These are phyloP conservation scores for Tuber brumale DNA, from an alignment of 495 filamentous ascomycete genomes.

Conservation along the genomic window DNA sequence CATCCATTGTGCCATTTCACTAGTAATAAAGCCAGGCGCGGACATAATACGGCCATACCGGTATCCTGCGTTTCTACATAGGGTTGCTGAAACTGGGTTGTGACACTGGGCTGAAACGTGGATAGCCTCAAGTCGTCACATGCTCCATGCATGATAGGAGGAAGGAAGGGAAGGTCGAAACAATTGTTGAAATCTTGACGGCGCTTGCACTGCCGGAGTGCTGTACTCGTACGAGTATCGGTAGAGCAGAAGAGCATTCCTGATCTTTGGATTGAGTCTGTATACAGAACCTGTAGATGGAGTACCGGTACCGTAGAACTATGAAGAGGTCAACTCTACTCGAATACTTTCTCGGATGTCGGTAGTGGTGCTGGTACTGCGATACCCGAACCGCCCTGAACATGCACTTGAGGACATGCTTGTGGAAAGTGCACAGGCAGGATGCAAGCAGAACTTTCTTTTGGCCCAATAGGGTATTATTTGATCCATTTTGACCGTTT, in stretches of 20 bases:
- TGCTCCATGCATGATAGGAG: not conserved
- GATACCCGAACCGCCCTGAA: not conserved
- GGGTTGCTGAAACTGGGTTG: constrained; percentile 29
- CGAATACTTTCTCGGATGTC: not conserved
- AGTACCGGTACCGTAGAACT: not conserved
- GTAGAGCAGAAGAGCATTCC: not conserved
- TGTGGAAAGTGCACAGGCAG: not conserved
- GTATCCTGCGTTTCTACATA: constrained; percentile 19
- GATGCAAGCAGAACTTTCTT: not conserved
- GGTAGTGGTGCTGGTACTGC: not conserved
- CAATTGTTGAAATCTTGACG: constrained; percentile 2
- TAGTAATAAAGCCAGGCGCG: not conserved
- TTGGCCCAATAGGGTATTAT: not conserved
- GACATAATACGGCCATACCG: not conserved
- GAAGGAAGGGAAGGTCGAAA: not conserved
- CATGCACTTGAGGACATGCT: not conserved
- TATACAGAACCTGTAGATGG: not conserved
- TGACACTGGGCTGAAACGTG: constrained; percentile 30
- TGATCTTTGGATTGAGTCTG: not conserved
- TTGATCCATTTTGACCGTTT: not conserved
- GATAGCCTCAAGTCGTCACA: constrained; percentile 9
- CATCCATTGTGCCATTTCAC: not conserved
- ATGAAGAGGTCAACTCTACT: not conserved
- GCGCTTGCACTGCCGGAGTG: not conserved
- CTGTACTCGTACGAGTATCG: not conserved